Percentiles rank a stretch among this genome's conserved stretches.
Conservation (phyloP, 2,329 filamentous ascomycete genomes). For the Aspergillus arachidicola region DNA sequence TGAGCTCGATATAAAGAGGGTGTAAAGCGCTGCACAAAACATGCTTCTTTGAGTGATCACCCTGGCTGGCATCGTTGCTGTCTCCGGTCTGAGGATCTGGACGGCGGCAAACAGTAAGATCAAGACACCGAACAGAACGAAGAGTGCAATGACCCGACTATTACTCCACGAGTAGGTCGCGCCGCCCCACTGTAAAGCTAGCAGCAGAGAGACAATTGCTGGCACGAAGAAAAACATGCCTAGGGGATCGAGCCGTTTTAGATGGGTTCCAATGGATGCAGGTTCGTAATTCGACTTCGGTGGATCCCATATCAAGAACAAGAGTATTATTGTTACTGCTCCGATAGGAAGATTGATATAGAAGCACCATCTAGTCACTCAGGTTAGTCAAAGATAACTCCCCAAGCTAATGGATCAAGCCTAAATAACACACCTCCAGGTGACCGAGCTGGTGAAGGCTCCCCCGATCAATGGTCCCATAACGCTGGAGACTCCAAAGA, state of each 20-base stretch:
- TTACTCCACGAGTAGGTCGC: background rate
- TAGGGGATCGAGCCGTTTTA: background rate
- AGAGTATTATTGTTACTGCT: background rate
- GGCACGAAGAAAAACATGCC: background rate
- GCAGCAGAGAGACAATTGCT: background rate
- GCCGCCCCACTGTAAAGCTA: background rate
- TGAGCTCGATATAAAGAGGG: background rate
- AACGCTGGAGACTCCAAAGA: background rate
- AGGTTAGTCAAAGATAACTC: background rate
- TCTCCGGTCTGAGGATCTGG: background rate
- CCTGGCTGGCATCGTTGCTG: background rate
- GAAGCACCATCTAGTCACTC: background rate
- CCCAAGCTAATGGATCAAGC: background rate
- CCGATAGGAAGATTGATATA: background rate
- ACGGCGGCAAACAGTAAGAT: background rate
- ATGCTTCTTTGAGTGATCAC: background rate
- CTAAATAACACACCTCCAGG: background rate
- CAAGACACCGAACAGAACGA: background rate
- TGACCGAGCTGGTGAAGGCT: background rate
- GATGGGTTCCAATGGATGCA: background rate
- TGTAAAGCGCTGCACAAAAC: background rate
- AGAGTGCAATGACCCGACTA: background rate
- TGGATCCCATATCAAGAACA: background rate
- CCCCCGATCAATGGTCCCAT: conserved; percentile 1
- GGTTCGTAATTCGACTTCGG: background rate